Evolutionary conservation across 202 grass and related monocot species (phyloP).

Genomic region (Cymbopogon flexuosus): DNA sequence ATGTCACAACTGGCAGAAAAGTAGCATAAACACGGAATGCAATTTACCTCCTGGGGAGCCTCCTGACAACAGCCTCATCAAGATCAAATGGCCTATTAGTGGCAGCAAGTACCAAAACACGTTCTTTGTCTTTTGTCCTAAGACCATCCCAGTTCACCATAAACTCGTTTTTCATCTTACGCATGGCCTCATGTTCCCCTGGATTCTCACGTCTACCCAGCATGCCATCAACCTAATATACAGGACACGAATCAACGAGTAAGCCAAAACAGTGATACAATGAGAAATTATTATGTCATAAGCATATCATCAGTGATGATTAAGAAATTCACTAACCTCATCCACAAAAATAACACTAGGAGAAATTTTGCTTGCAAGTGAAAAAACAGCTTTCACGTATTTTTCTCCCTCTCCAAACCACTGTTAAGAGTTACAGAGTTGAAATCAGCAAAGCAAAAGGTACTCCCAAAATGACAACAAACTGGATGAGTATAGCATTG

Average conservation of each 20-base stretch:
- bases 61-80: slow-evolving; percentile 93
- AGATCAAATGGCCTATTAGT: slow-evolving; percentile 99
- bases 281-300: not conserved
- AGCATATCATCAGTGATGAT: not conserved
- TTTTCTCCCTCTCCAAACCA: slow-evolving; percentile 99
- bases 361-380: slow-evolving; percentile 96
- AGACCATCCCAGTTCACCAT: slow-evolving; percentile 99
- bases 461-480: slow-evolving; percentile 24
- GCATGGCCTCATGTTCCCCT: slow-evolving; percentile 98
- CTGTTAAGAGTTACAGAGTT: slow-evolving; percentile 51
- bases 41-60: slow-evolving; percentile 83
- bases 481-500: slow-evolving; percentile 23
- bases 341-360: slow-evolving; percentile 98
- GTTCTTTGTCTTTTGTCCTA: slow-evolving; percentile 88
- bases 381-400: slow-evolving; percentile 96
- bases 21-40: not conserved
- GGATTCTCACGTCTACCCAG: slow-evolving; percentile 95
- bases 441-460: slow-evolving; percentile 30
- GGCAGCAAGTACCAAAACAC: slow-evolving; percentile 93
- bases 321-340: slow-evolving; percentile 55
- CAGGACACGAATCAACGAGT: not conserved
- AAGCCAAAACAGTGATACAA: slow-evolving; percentile 13
- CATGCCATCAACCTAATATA: slow-evolving; percentile 86
- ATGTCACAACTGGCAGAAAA: slow-evolving; percentile 11
- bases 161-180: slow-evolving; percentile 99